Evolutionary conservation across 208 protist genomes (phyloP).

Genomic region (Trypanosoma platydactyli): DNA sequence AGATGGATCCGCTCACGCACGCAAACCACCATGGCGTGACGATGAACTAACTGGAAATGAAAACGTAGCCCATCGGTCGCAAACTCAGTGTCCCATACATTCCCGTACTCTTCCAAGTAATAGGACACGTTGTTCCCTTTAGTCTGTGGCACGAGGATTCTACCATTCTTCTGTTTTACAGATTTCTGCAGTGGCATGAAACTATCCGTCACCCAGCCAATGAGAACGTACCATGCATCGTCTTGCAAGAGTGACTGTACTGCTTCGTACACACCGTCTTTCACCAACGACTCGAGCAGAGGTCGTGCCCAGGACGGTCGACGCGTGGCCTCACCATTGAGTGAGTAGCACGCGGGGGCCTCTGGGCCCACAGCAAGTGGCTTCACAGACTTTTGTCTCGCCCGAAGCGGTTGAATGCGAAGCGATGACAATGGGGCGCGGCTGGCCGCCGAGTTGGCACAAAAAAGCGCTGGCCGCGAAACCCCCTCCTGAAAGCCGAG

Average conservation of each 20-base stretch:
- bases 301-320: conserved; percentile 4
- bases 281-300: not conserved
- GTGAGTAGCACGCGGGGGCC: conserved; percentile 1
- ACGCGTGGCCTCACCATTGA: not conserved
- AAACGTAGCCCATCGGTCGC: conserved; percentile 4
- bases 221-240: conserved; percentile 28
- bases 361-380: not conserved
- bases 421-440: conserved; percentile 19
- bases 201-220: conserved; percentile 28
- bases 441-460: conserved; percentile 13
- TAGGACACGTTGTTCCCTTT: conserved; percentile 23
- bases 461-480: conserved; percentile 3
- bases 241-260: conserved; percentile 7
- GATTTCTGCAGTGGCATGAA: conserved; percentile 38
- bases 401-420: not conserved
- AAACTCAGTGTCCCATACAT: conserved; percentile 18
- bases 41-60: conserved; percentile 30
- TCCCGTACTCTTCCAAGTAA: conserved; percentile 29
- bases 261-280: not conserved
- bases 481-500: conserved; percentile 2
- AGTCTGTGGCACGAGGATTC: conserved; percentile 24
- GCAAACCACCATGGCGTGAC: conserved; percentile 34
- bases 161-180: conserved; percentile 25
- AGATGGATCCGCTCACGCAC: conserved; percentile 39
- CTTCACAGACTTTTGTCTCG: not conserved